Percentiles rank a stretch among this genome's conserved stretches.
These are phyloP conservation scores for Coix lacrymajobi DNA, from an alignment of 176 grass and related monocot species.

Conservation along the genomic window DNA sequence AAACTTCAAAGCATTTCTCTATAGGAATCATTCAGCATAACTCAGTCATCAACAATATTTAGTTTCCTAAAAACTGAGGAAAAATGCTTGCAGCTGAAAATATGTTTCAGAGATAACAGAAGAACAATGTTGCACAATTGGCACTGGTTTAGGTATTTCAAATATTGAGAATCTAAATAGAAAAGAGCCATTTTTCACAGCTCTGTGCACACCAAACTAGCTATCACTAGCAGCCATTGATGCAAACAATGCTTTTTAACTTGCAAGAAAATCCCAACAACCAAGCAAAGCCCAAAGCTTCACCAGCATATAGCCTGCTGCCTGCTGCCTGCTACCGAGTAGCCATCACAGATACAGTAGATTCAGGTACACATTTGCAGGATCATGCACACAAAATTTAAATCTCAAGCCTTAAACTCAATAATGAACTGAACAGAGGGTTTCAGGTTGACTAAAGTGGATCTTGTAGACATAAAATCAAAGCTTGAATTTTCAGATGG, in stretches of 20 bases:
- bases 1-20: background rate
- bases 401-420: background rate
- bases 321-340: background rate
- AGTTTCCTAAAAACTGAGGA: background rate
- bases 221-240: background rate
- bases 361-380: background rate
- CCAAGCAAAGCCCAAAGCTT: background rate
- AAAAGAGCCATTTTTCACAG: background rate
- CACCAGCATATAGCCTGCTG: background rate
- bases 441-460: background rate
- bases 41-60: background rate
- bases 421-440: background rate
- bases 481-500: background rate
- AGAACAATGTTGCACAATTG: background rate
- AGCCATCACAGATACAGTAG: background rate
- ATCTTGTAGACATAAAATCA: background rate
- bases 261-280: background rate
- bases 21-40: slow-evolving; percentile 12
- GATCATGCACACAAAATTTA: background rate
- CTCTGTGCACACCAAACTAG: background rate
- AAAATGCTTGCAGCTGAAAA: background rate
- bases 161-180: background rate
- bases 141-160: background rate
- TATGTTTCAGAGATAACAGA: background rate
- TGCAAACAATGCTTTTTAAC: background rate